phyloP scores from a whole-genome alignment of 768 basidiomycete species.

The Phaffia australis region DNA sequence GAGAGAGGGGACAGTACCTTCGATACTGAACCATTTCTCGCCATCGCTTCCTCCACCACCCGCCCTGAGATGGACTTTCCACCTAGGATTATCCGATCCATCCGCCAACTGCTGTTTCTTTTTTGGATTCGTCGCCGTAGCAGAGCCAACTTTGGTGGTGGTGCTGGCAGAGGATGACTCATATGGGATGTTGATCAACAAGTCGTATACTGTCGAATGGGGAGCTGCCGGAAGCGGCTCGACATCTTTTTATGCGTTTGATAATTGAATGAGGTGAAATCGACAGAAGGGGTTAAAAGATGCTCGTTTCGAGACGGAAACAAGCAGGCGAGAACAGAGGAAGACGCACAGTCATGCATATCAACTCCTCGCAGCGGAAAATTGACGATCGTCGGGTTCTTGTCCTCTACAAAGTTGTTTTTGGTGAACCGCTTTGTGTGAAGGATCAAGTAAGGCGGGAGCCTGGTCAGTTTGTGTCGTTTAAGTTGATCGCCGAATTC shows the following conservation, averaged over 20 bases:
- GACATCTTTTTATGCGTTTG: conserved; percentile 49
- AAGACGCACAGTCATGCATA: conserved; percentile 71
- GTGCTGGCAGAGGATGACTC: conserved; percentile 85
- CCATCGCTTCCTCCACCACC: conserved; percentile 59
- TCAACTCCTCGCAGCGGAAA: conserved; percentile 90
- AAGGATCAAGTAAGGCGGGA: conserved; percentile 86
- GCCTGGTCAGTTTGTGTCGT: conserved; percentile 74
- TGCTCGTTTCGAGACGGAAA: conserved; percentile 1
- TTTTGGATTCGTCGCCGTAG: conserved; percentile 29
- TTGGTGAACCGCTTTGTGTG: conserved; percentile 96
- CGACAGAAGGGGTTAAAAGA: conserved; percentile 1
- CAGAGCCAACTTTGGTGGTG: conserved; percentile 46
- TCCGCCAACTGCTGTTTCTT: conserved; percentile 29
- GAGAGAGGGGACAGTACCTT: conserved; percentile 35
- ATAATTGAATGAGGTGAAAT: background rate
- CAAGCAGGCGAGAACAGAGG: conserved; percentile 22
- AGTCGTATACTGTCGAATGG: conserved; percentile 72
- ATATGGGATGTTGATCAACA: conserved; percentile 89
- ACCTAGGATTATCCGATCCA: conserved; percentile 82
- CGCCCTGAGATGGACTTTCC: conserved; percentile 55
- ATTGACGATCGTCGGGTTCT: conserved; percentile 97
- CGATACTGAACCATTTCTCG: conserved; percentile 93
- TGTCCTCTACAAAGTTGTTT: conserved; percentile 93
- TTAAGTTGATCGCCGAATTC: conserved; percentile 72
- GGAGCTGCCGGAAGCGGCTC: conserved; percentile 49